Base-by-base conservation (phyloP, 2,329 filamentous ascomycete species). In the Arthrobotrys conoides region DNA sequence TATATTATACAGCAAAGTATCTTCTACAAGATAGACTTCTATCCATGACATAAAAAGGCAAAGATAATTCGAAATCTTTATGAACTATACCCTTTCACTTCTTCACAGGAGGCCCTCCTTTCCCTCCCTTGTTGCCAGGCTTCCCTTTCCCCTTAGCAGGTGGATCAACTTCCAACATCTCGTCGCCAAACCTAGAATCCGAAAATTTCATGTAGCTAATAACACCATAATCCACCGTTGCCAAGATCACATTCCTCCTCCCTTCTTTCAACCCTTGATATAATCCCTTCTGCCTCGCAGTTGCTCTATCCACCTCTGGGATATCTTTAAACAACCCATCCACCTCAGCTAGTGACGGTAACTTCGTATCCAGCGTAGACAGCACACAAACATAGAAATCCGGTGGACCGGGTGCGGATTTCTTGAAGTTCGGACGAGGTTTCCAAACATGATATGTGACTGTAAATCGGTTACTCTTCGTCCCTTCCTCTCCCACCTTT, bases 301-400 rank as follows among this genome's bases (percentile, higher is more conserved):
- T 55, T 76, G 87, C 89, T 76, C 91, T 88, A 79, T 90, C 89
- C 0, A 36, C 38, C 22, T 71, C 68, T 4, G 94, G 93, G 5
- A 91, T 91, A 44, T 90, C 91, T 73, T 91, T 90, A 6, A 98
- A 86, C 44, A 99, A 86, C 2, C 88, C 87, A 18, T 89, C 86
- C 14, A 97, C 85, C 83, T 98, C 89, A 18, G 89, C 87, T 0
- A 95, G 85, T 0, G 91, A 91, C 0, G 96, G 96, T 12, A 97
- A 86, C 1, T 85, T 86, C 0, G 91, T 91, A 20, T 90, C 88
- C 20, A 91, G 89, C 3, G 93, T 92, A 83, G 96, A 91, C 68
- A 95, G 87, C 16, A 98, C 92, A 16, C 92, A 92, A 77, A 98
- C 88, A 75, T 91, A 90, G 84, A 97, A 97, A 83, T 97, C 93